Percentiles rank a stretch among this genome's conserved stretches.
phyloP scores from a whole-genome alignment of 169 alveolate species.

The Plasmodium blacklocki region DNA sequence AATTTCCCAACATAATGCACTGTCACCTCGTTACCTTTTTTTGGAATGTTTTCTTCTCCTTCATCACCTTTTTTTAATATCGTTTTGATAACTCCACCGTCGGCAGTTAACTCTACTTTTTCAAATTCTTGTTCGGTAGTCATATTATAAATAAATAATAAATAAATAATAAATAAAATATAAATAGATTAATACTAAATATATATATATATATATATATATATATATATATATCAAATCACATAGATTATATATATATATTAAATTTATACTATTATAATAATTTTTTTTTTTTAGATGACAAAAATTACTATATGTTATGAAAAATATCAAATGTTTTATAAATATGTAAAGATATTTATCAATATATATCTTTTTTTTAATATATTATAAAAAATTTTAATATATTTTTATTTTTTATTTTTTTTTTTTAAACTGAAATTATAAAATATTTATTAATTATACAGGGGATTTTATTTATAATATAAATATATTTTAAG shows the following conservation, averaged over 20 bases:
- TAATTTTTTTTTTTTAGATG: too few relatives aligned
- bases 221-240: not conserved
- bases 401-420: too few relatives aligned
- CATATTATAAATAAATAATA: not conserved
- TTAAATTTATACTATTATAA: too few relatives aligned
- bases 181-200: not conserved
- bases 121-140: conserved; percentile 11
- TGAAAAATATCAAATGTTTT: too few relatives aligned
- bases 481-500: too few relatives aligned
- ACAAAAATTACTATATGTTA: too few relatives aligned
- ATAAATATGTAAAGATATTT: too few relatives aligned
- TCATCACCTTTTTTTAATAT: conserved; percentile 63
- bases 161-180: not conserved
- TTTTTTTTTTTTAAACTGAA: too few relatives aligned
- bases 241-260: not conserved
- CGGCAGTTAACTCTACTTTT: conserved; percentile 56
- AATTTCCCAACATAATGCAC: conserved; percentile 90
- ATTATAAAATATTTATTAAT: too few relatives aligned
- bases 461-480: too few relatives aligned
- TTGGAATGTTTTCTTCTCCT: conserved; percentile 81
- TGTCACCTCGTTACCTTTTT: conserved; percentile 87
- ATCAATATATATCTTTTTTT: too few relatives aligned
- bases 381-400: too few relatives aligned
- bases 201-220: conserved; percentile 1
- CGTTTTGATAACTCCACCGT: conserved; percentile 76